These are phyloP conservation scores for Cystofilobasidium macerans DNA, from an alignment of 768 basidiomycete genomes.

Conservation along the genomic window DNA sequence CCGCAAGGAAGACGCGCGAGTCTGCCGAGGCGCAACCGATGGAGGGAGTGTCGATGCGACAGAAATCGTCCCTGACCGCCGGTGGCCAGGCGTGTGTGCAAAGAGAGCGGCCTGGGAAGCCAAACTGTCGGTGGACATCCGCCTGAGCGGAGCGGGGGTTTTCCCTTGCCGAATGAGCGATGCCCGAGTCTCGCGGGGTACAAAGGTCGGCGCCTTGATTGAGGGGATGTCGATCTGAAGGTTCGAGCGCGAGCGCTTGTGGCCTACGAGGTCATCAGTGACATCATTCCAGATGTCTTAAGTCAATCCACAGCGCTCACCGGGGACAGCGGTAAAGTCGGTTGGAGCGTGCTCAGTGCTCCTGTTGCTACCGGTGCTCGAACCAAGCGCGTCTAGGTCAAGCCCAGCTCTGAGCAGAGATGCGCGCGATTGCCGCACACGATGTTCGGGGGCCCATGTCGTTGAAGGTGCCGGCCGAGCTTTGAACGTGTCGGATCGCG, in stretches of 20 bases:
- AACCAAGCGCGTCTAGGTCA: not conserved
- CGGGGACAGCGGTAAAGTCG: not conserved
- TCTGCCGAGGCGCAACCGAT: not conserved
- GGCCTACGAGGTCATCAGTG: not conserved
- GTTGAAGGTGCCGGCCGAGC: not conserved
- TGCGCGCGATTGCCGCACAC: slow-evolving; percentile 1
- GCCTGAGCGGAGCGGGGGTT: not conserved
- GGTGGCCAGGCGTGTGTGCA: not conserved
- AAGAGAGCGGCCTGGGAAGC: not conserved
- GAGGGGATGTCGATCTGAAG: not conserved
- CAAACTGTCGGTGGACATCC: not conserved
- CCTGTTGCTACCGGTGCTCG: not conserved
- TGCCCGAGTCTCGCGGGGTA: not conserved
- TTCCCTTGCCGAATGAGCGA: not conserved
- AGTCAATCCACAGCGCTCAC: not conserved
- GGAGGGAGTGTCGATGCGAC: slow-evolving; percentile 1
- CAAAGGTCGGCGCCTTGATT: not conserved
- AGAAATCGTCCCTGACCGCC: not conserved
- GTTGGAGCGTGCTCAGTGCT: not conserved
- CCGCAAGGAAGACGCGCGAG: not conserved
- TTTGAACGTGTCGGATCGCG: not conserved
- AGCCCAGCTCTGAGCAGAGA: not conserved
- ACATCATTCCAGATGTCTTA: not conserved
- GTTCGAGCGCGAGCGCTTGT: not conserved
- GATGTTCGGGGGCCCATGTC: slow-evolving; percentile 1